A percentile compares a stretch with the other conserved stretches of the same genome.
Evolutionary conservation across 805 yeast species (phyloP).

Genomic region (Jamesozyma hellenica): DNA sequence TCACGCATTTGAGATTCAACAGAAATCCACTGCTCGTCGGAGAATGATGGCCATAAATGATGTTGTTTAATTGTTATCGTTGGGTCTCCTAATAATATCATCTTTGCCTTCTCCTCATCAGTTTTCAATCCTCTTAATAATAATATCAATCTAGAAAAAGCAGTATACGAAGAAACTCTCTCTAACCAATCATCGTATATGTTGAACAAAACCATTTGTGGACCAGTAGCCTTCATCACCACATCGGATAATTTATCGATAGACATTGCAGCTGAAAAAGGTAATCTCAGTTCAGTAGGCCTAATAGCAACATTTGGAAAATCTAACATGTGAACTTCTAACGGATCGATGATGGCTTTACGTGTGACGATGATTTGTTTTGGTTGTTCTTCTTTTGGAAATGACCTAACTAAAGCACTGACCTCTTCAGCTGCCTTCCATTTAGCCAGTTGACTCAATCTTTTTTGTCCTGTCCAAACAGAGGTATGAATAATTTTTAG

Average conservation of each 20-base stretch:
- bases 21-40: conserved; percentile 83
- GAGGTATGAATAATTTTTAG: conserved; percentile 85
- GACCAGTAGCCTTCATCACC: conserved; percentile 79
- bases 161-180: conserved; percentile 77
- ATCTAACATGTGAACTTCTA: conserved; percentile 94
- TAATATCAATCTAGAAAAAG: conserved; percentile 78
- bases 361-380: conserved; percentile 83
- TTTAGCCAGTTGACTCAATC: conserved; percentile 84
- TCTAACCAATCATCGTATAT: conserved; percentile 92
- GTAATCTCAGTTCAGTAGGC: conserved; percentile 79
- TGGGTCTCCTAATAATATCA: conserved; percentile 66
- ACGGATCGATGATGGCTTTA: conserved; percentile 85
- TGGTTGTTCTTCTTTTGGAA: conserved; percentile 92
- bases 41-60: conserved; percentile 88
- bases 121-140: conserved; percentile 76
- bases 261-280: conserved; percentile 78
- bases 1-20: conserved; percentile 85
- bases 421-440: conserved; percentile 99
- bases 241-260: conserved; percentile 70
- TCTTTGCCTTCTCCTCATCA: conserved; percentile 63
- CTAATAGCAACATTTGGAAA: conserved; percentile 87
- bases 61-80: conserved; percentile 60
- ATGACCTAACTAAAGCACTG: conserved; percentile 76
- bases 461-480: conserved; percentile 94
- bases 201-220: conserved; percentile 85